These are phyloP conservation scores for Apophysomyces ossiformis DNA, from an alignment of 371 early-diverging fungal species.

Conservation along the genomic window DNA sequence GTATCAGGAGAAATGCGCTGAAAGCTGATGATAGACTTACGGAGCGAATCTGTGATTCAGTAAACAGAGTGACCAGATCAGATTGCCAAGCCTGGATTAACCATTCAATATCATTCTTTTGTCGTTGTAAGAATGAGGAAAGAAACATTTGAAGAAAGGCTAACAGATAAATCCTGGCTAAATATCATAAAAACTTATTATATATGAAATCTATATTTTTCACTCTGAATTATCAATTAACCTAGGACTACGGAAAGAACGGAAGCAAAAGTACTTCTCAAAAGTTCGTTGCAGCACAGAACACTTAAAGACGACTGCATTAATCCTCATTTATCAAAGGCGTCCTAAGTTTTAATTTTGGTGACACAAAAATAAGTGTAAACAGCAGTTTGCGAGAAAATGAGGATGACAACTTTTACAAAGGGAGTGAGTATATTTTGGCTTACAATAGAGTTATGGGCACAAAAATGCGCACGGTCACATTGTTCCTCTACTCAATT, in stretches of 20 bases:
- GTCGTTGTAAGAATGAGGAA: not conserved
- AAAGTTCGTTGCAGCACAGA: no score
- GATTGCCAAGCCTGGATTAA: constrained; percentile 18
- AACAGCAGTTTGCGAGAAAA: no score
- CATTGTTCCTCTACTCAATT: not conserved
- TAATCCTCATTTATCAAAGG: not conserved
- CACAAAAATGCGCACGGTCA: not conserved
- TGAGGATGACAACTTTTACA: not conserved
- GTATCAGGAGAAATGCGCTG: no score
- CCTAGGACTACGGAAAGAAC: no score
- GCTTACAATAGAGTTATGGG: not conserved
- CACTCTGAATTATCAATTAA: not conserved
- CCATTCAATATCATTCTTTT: constrained; percentile 3
- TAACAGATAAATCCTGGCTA: not conserved
- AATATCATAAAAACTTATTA: not conserved
- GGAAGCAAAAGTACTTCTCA: no score
- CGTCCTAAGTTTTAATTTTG: not conserved
- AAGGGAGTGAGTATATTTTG: not conserved
- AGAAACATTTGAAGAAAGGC: not conserved
- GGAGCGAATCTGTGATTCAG: constrained; percentile 17
- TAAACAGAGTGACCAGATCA: constrained; percentile 19
- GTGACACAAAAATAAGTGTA: not conserved
- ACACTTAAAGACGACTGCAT: not conserved
- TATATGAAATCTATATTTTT: not conserved
- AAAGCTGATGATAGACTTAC: not conserved